phyloP scores from a whole-genome alignment of 2,329 filamentous ascomycete genomes.

The Sarocladiaceae sp. region DNA sequence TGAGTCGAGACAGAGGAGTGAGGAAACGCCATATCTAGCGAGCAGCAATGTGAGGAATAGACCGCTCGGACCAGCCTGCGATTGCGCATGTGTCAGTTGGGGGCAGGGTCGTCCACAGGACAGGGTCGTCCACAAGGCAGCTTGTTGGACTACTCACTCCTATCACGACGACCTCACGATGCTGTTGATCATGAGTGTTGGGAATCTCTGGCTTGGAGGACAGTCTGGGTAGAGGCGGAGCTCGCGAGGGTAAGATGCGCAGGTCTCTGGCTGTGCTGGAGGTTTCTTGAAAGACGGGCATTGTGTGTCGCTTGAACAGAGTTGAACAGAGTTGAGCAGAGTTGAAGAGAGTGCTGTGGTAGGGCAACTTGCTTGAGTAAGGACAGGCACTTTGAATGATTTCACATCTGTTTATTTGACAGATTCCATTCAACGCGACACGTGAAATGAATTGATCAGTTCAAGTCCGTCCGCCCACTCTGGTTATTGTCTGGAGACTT shows the following conservation, averaged over 20 bases:
- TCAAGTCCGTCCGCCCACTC: not conserved
- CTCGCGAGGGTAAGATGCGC: constrained; percentile 4
- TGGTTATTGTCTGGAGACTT: not conserved
- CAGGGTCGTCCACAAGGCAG: not conserved
- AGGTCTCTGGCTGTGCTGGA: constrained; percentile 3
- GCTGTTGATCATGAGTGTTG: not conserved
- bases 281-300: constrained; percentile 4
- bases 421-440: no score
- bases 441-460: not conserved
- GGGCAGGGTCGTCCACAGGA: not conserved
- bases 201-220: not conserved
- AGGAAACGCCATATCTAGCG: constrained; percentile 6
- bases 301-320: not conserved
- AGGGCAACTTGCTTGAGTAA: no score
- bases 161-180: constrained; percentile 1
- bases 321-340: no score
- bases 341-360: no score
- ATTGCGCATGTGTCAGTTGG: not conserved
- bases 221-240: constrained; percentile 2
- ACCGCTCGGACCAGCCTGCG: constrained; percentile 1
- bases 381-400: no score
- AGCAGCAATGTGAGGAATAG: constrained; percentile 3
- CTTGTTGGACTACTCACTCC: not conserved
- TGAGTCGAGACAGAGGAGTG: constrained; percentile 6
- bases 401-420: no score